phyloP scores from a whole-genome alignment of 164 flowering plant species.

The Vitis cinerea region DNA sequence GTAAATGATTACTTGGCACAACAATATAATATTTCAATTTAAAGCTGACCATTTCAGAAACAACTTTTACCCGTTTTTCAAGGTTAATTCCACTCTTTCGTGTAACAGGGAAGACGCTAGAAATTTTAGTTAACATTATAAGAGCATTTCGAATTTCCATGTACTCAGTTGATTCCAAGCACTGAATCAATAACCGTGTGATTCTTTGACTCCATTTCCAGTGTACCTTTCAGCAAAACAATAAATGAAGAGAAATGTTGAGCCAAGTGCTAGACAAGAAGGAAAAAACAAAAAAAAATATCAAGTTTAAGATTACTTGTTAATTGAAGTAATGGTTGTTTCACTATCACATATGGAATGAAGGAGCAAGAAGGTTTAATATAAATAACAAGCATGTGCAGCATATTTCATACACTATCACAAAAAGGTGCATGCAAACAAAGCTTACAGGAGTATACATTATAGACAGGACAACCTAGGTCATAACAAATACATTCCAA shows the following conservation, averaged over 20 bases:
- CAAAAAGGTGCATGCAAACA: too few species aligned
- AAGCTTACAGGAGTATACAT: too few species aligned
- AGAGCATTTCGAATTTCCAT: slow-evolving; percentile 99
- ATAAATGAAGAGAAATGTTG: not conserved
- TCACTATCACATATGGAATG: too few species aligned
- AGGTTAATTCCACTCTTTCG: slow-evolving; percentile 93
- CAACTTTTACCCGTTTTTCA: slow-evolving; percentile 78
- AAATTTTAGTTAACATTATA: slow-evolving; percentile 83
- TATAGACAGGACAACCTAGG: too few species aligned
- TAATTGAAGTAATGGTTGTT: too few species aligned
- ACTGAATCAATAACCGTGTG: slow-evolving; percentile 80
- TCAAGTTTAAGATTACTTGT: too few species aligned
- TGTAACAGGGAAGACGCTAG: slow-evolving; percentile 94
- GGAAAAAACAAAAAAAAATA: not conserved
- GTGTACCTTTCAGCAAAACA: slow-evolving; percentile 66
- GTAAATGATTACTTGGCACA: not conserved
- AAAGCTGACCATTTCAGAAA: not conserved
- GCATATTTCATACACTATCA: too few species aligned
- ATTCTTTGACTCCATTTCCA: slow-evolving; percentile 99
- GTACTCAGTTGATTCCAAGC: slow-evolving; percentile 92
- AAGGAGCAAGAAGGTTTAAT: too few species aligned
- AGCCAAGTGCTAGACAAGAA: not conserved
- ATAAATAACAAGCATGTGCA: too few species aligned
- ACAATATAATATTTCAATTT: not conserved
- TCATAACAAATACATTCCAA: too few species aligned